Evolutionary conservation across 2,329 filamentous ascomycete genomes (phyloP).

Genomic region (Scopulariopsis brevicaulis): DNA sequence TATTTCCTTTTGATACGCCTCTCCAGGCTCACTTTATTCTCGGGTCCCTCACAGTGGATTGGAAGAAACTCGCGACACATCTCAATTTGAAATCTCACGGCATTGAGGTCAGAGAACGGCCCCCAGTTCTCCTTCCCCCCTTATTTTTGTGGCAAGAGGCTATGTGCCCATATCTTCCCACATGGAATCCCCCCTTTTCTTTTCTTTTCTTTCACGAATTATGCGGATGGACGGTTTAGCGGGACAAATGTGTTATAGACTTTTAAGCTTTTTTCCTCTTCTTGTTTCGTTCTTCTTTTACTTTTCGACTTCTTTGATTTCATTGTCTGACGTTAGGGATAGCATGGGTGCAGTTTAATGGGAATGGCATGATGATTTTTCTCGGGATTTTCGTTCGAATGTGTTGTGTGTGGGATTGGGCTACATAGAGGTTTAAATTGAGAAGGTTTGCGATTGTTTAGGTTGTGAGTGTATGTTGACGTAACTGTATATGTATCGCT

Average conservation of each 20-base stretch:
- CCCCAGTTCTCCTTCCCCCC: background rate
- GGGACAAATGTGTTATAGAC: background rate
- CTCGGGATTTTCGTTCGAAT: background rate
- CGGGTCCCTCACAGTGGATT: background rate
- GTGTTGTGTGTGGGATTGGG: background rate
- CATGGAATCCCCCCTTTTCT: background rate
- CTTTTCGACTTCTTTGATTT: background rate
- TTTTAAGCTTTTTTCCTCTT: background rate
- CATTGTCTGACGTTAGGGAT: background rate
- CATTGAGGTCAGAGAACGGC: background rate
- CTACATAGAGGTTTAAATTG: background rate
- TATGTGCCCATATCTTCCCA: too few relatives aligned
- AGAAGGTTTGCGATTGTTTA: background rate
- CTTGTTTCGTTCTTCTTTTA: background rate
- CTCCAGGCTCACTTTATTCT: background rate
- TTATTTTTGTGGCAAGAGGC: background rate
- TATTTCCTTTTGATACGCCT: too few relatives aligned
- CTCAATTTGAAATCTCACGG: background rate
- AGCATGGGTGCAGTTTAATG: background rate
- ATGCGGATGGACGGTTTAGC: background rate
- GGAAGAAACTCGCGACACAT: background rate
- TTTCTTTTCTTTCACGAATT: background rate
- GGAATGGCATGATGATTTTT: background rate
- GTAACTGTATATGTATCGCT: too few relatives aligned
- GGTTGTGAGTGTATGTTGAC: too few relatives aligned